These are phyloP conservation scores for Russula sp. DNA, from an alignment of 768 basidiomycete genomes.

Conservation along the genomic window DNA sequence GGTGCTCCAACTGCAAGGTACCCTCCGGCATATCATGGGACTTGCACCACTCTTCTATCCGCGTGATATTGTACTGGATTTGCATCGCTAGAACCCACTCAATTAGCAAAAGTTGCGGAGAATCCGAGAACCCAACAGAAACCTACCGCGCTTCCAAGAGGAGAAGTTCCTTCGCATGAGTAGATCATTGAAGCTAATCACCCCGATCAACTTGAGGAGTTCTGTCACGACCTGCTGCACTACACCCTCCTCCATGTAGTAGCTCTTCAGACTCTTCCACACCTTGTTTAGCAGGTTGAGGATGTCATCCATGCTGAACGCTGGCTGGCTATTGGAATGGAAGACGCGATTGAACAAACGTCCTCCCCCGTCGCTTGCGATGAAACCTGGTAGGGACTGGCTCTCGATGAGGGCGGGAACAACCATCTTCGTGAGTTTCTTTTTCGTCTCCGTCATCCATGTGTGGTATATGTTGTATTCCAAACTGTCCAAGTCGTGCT, in stretches of 20 bases:
- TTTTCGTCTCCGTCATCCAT: slow-evolving; percentile 98
- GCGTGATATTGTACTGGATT: slow-evolving; percentile 99
- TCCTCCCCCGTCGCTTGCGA: slow-evolving; percentile 88
- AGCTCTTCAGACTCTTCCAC: slow-evolving; percentile 96
- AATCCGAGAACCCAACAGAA: not conserved
- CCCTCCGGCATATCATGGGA: slow-evolving; percentile 99
- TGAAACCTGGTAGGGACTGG: slow-evolving; percentile 96
- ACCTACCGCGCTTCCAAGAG: slow-evolving; percentile 96
- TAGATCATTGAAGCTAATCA: slow-evolving; percentile 96
- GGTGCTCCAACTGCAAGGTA: slow-evolving; percentile 91
- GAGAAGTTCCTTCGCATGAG: slow-evolving; percentile 98
- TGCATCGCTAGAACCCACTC: slow-evolving; percentile 74
- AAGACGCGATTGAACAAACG: slow-evolving; percentile 91
- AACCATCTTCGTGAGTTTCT: slow-evolving; percentile 92
- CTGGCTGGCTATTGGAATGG: slow-evolving; percentile 77
- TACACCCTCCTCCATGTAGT: slow-evolving; percentile 96
- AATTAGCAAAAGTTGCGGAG: not conserved
- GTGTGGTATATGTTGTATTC: slow-evolving; percentile 99
- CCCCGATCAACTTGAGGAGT: slow-evolving; percentile 90
- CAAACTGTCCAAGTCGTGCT: slow-evolving; percentile 95
- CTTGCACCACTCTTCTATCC: slow-evolving; percentile 99
- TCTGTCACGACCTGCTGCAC: slow-evolving; percentile 94
- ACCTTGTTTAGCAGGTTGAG: slow-evolving; percentile 95
- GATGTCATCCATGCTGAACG: slow-evolving; percentile 98
- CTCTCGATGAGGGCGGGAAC: slow-evolving; percentile 98